Evolutionary conservation across 495 filamentous ascomycete genomes (phyloP).

Genomic region (Podospora bellae-mahoneyi): DNA sequence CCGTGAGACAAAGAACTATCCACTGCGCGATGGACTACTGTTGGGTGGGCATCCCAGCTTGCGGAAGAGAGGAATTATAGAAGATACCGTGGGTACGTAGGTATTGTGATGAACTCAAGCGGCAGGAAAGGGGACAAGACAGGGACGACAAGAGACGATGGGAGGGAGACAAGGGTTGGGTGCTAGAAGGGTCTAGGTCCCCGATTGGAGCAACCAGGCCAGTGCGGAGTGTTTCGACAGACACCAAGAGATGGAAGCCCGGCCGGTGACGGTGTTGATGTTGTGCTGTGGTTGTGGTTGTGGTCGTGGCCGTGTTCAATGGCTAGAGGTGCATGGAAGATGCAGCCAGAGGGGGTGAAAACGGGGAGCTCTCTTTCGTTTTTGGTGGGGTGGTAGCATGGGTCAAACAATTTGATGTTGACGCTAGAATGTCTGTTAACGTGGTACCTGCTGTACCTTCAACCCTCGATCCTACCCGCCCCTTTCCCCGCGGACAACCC

Average conservation of each 20-base stretch:
- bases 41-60: background rate
- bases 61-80: constrained; percentile 6
- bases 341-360: background rate
- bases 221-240: background rate
- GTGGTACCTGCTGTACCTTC: constrained; percentile 20
- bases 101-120: too few species aligned
- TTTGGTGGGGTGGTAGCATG: constrained; percentile 27
- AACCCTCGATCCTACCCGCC: constrained; percentile 13
- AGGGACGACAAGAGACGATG: background rate
- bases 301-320: background rate
- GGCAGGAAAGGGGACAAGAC: constrained; percentile 7
- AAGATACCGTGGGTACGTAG: too few species aligned
- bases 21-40: background rate
- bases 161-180: background rate
- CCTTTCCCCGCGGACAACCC: constrained; percentile 12
- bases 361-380: background rate
- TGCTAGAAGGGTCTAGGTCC: too few species aligned
- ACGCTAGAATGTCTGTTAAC: constrained; percentile 26
- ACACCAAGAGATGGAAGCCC: constrained; percentile 1
- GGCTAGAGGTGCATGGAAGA: background rate
- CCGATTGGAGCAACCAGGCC: background rate
- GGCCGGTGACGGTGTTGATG: constrained; percentile 20
- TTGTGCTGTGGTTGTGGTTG: constrained; percentile 11
- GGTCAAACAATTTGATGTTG: constrained; percentile 24
- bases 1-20: constrained; percentile 3